Evolutionary conservation across 2,329 filamentous ascomycete species (phyloP).

Genomic region (Beauveria sp.): DNA sequence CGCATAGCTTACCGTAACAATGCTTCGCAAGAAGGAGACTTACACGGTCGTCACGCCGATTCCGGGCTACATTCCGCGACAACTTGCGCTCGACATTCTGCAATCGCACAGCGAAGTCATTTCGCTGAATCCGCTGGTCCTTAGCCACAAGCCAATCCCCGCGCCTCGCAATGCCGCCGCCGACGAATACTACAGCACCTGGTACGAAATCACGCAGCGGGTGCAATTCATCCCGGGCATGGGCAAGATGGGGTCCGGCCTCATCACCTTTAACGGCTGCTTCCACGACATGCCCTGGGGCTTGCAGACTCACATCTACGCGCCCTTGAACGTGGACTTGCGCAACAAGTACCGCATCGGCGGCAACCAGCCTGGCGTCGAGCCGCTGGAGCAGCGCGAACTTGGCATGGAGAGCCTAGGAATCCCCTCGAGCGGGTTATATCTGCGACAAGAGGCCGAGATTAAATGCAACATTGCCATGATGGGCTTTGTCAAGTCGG

Average conservation of each 20-base stretch:
- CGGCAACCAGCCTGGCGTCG: slow-evolving; percentile 60
- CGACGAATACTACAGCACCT: slow-evolving; percentile 66
- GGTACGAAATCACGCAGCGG: slow-evolving; percentile 65
- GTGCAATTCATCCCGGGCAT: slow-evolving; percentile 62
- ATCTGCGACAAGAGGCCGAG: slow-evolving; percentile 63
- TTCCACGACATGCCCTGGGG: slow-evolving; percentile 69
- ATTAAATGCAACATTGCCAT: slow-evolving; percentile 62
- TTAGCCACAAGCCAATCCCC: slow-evolving; percentile 54
- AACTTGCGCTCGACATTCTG: slow-evolving; percentile 65
- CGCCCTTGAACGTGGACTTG: slow-evolving; percentile 58
- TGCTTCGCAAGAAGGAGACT: slow-evolving; percentile 55
- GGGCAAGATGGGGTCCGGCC: slow-evolving; percentile 55
- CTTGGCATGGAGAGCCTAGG: slow-evolving; percentile 52
- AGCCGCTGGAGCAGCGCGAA: slow-evolving; percentile 53
- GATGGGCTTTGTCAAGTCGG: slow-evolving; percentile 57
- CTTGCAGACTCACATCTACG: slow-evolving; percentile 64
- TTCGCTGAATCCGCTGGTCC: slow-evolving; percentile 61
- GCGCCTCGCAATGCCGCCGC: slow-evolving; percentile 59
- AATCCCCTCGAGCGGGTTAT: slow-evolving; percentile 56
- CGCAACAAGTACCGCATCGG: slow-evolving; percentile 61
- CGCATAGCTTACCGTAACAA: slow-evolving; percentile 21
- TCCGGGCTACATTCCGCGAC: slow-evolving; percentile 60
- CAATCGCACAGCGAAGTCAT: slow-evolving; percentile 65
- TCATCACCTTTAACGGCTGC: slow-evolving; percentile 62
- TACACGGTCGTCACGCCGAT: slow-evolving; percentile 65